Evolutionary conservation across 2,329 filamentous ascomycete genomes (phyloP).

Genomic region (Curvularia eragrostidis): DNA sequence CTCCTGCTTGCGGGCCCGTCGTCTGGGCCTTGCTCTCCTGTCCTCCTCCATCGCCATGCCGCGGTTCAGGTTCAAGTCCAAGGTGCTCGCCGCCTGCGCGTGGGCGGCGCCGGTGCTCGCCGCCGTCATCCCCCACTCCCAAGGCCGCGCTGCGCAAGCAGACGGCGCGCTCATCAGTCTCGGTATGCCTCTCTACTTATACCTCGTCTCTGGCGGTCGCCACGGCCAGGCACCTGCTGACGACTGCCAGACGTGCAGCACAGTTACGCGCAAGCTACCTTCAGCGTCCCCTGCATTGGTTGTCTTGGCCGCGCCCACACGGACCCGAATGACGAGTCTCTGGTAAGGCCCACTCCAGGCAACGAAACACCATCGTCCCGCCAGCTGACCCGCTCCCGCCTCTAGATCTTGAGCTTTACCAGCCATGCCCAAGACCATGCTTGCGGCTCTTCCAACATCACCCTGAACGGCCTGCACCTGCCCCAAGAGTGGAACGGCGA

Average conservation of each 20-base stretch:
- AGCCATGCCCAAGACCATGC: conserved; percentile 47
- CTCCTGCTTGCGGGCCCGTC: conserved; percentile 5
- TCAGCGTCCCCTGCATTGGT: conserved; percentile 51
- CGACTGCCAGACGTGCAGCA: conserved; percentile 40
- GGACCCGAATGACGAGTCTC: conserved; percentile 51
- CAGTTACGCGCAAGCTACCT: conserved; percentile 51
- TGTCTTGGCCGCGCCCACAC: conserved; percentile 52
- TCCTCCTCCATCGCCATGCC: conserved; percentile 32
- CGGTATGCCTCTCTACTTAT: conserved; percentile 36
- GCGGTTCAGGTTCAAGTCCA: conserved; percentile 44
- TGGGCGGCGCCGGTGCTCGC: conserved; percentile 40
- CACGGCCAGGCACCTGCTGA: conserved; percentile 46
- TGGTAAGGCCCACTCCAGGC: conserved; percentile 49
- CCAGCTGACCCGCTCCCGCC: conserved; percentile 36
- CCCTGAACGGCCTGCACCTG: conserved; percentile 51
- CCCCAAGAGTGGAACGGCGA: conserved; percentile 49
- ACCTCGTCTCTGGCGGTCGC: conserved; percentile 26
- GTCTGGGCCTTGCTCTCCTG: conserved; percentile 16
- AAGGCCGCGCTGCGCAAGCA: conserved; percentile 22
- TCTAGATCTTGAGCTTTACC: conserved; percentile 52
- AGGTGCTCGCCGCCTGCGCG: conserved; percentile 39
- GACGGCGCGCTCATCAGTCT: conserved; percentile 37
- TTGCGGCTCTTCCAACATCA: conserved; percentile 52
- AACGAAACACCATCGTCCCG: conserved; percentile 30
- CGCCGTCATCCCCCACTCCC: conserved; percentile 34